Percentiles rank a stretch among this genome's conserved stretches.
Evolutionary conservation across 305 asterid genomes (phyloP).

Genomic region (Fraxinus latifolia): DNA sequence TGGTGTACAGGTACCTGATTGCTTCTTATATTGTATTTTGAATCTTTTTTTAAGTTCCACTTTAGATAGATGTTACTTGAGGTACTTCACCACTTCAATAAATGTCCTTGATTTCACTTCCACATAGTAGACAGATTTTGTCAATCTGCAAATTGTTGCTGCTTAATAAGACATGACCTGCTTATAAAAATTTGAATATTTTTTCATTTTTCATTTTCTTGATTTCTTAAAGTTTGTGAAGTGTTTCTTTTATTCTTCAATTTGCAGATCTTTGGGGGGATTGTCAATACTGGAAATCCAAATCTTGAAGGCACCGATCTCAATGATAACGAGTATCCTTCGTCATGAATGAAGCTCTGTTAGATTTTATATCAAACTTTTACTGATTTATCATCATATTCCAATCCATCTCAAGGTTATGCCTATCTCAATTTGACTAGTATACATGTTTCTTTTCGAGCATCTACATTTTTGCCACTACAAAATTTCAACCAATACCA

Average conservation of each 20-base stretch:
- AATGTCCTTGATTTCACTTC: constrained; percentile 8
- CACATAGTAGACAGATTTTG: background rate
- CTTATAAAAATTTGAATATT: background rate
- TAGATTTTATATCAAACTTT: constrained; percentile 13
- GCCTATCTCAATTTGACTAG: background rate
- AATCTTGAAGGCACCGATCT: constrained; percentile 71
- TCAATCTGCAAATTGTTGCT: background rate
- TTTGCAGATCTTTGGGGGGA: constrained; percentile 87
- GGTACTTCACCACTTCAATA: constrained; percentile 7
- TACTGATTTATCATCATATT: background rate
- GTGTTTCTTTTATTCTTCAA: constrained; percentile 19
- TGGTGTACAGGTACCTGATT: constrained; percentile 74
- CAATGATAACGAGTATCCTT: constrained; percentile 88
- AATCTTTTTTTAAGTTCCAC: background rate
- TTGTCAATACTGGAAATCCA: constrained; percentile 79
- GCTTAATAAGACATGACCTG: background rate
- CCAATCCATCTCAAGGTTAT: background rate
- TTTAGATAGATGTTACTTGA: background rate
- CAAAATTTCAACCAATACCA: background rate
- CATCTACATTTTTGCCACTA: background rate
- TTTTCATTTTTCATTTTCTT: background rate
- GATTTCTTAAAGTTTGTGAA: constrained; percentile 11
- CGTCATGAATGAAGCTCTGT: constrained; percentile 17
- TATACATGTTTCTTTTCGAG: background rate
- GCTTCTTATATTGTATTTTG: constrained; percentile 8